These are phyloP conservation scores for Scedosporium apiospermum DNA, from an alignment of 2,329 filamentous ascomycete species.

Conservation along the genomic window DNA sequence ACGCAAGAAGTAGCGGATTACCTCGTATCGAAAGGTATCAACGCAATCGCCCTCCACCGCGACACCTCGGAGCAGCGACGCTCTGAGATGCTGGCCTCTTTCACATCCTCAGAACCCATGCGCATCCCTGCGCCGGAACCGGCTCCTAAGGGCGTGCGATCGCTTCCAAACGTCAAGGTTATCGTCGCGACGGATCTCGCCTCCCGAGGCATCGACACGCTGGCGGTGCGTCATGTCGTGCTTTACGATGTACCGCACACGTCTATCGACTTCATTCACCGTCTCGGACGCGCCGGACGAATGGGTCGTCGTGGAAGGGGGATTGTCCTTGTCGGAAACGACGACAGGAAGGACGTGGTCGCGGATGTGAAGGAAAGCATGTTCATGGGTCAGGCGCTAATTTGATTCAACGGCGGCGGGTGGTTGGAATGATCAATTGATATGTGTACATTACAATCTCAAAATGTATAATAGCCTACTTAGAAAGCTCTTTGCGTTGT, in stretches of 20 bases:
- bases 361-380: constrained; percentile 85
- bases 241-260: constrained; percentile 97
- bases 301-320: constrained; percentile 88
- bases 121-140: constrained; percentile 18
- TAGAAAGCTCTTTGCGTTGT: not conserved
- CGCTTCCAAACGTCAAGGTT: constrained; percentile 71
- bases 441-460: too few relatives aligned
- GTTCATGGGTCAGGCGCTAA: constrained; percentile 67
- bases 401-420: not conserved
- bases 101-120: constrained; percentile 47
- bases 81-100: constrained; percentile 65
- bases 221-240: constrained; percentile 84
- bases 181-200: constrained; percentile 91
- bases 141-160: constrained; percentile 29
- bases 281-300: constrained; percentile 79
- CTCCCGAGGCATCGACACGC: constrained; percentile 86
- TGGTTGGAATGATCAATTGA: too few relatives aligned
- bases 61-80: constrained; percentile 74
- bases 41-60: constrained; percentile 74
- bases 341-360: constrained; percentile 83
- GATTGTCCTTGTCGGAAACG: constrained; percentile 80
- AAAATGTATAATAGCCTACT: not conserved
- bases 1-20: constrained; percentile 73
- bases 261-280: constrained; percentile 96
- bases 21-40: constrained; percentile 75